These are phyloP conservation scores for Amesomyces nigricolor DNA, from an alignment of 2,329 filamentous ascomycete species.

Conservation along the genomic window DNA sequence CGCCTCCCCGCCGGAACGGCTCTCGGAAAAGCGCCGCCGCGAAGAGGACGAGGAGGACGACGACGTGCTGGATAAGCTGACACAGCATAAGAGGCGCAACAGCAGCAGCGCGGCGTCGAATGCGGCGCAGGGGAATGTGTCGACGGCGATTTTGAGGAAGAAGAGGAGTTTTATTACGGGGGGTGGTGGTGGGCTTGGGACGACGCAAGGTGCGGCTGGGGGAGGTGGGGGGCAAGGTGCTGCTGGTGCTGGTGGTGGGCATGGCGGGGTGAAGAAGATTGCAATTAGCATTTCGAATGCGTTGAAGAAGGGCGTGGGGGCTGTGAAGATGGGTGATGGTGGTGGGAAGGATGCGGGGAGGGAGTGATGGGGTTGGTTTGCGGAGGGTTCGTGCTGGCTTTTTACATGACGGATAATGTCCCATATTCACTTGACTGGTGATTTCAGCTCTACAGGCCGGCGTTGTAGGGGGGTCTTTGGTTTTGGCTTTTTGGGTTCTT, in stretches of 20 bases:
- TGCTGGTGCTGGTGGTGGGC: neutral
- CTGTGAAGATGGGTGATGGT: neutral
- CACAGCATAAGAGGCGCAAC: conserved; percentile 57
- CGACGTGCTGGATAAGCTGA: conserved; percentile 81
- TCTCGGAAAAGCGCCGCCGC: conserved; percentile 83
- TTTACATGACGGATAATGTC: conserved; percentile 1
- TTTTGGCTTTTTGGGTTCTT: neutral
- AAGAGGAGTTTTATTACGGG: conserved; percentile 20
- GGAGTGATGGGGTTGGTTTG: neutral
- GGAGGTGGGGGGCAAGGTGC: neutral
- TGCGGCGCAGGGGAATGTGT: conserved; percentile 18
- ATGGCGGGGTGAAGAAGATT: conserved; percentile 20
- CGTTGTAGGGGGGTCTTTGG: neutral
- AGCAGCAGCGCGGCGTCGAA: conserved; percentile 47
- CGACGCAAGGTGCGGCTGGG: neutral
- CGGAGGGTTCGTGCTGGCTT: neutral
- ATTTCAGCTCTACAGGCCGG: neutral
- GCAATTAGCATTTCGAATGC: conserved; percentile 23
- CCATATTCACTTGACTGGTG: neutral
- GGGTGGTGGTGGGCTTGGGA: neutral
- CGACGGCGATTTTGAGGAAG: conserved; percentile 41
- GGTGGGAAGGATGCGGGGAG: neutral
- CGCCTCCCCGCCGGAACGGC: conserved; percentile 65
- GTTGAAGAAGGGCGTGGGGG: conserved; percentile 13
- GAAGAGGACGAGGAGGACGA: conserved; percentile 95